A percentile compares a stretch with the other conserved stretches of the same genome.
phyloP scores from a whole-genome alignment of 441 rosid genomes.

The Gossypium davidsonii region DNA sequence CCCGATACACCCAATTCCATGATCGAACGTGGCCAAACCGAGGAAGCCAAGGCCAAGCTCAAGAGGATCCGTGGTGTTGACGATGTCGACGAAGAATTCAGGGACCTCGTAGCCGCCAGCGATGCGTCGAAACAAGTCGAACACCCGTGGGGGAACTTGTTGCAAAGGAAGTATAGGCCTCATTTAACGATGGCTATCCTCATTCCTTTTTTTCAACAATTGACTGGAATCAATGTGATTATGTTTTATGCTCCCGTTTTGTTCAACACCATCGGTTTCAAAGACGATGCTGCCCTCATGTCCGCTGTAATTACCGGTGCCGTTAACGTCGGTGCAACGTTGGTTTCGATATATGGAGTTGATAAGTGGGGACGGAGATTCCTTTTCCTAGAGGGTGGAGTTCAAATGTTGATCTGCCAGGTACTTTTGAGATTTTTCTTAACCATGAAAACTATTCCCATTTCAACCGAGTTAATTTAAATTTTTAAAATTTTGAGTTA shows the following conservation, averaged over 20 bases:
- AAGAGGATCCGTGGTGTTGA: constrained; percentile 52
- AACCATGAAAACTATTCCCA: not conserved
- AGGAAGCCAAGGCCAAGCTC: constrained; percentile 43
- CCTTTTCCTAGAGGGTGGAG: constrained; percentile 75
- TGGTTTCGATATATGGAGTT: constrained; percentile 70
- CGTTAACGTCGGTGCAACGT: constrained; percentile 57
- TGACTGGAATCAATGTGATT: constrained; percentile 77
- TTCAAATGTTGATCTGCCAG: constrained; percentile 75
- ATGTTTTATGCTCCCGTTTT: constrained; percentile 89
- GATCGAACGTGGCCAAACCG: constrained; percentile 61
- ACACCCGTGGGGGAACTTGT: constrained; percentile 62
- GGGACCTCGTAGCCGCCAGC: constrained; percentile 58
- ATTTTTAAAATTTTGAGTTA: too few relatives aligned
- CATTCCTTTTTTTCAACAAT: constrained; percentile 80
- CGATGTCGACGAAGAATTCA: constrained; percentile 56
- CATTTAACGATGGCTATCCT: constrained; percentile 62
- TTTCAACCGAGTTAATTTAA: too few relatives aligned
- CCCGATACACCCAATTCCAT: constrained; percentile 83
- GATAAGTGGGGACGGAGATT: constrained; percentile 81
- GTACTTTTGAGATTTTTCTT: constrained; percentile 19
- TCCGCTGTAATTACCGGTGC: constrained; percentile 74
- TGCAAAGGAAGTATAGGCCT: constrained; percentile 66
- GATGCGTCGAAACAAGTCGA: constrained; percentile 56
- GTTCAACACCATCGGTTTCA: constrained; percentile 72
- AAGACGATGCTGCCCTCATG: constrained; percentile 55